Base-by-base conservation (phyloP, 2,329 filamentous ascomycete species). In the Rasamsonia emersonii region DNA sequence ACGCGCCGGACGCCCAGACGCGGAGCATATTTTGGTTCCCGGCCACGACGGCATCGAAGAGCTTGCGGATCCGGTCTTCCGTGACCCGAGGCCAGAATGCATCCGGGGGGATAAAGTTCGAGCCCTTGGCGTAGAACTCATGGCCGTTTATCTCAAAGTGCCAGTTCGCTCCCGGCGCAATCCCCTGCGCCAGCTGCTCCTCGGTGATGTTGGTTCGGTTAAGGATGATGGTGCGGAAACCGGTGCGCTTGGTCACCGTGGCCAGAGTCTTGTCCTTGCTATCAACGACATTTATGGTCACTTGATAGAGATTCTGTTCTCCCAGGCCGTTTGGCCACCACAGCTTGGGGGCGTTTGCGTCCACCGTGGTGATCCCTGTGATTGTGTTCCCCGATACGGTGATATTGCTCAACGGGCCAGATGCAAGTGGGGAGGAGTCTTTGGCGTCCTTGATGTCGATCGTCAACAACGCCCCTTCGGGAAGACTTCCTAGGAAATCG, bases 61-160 rank as follows among this genome's bases (percentile, higher is more conserved):
- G 53, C 21, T 65, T 58, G 4, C 54, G 50, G 42, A 79, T 73
- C 25, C 64, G 65, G 1, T 56, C 53, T 15, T 59, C 50, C 0
- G 71, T 77, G 4, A 79, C 73, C 25, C 73, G 61, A 1, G 75
- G 67, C 73, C 74, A 78, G 48, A 79, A 79, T 2, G 67, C 65
- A 47, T 78, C 74, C 0, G 72, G 73, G 0, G 75, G 74, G 30
- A 79, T 75, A 40, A 79, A 70, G 41, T 79, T 78, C 11, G 70
- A 75, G 3, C 74, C 75, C 45, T 78, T 78, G 2, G 72, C 74
- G 42, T 77, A 80, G 42, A 80, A 75, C 9, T 73, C 68, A 29
- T 72, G 65, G 1, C 75, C 75, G 37, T 80, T 80, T 37, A 80
- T 64, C 46, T 79, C 73, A 40, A 80, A 79, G 46, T 79, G 73